Base-by-base conservation (phyloP, 2,329 filamentous ascomycete species). In the Graphilbum fragrans region DNA sequence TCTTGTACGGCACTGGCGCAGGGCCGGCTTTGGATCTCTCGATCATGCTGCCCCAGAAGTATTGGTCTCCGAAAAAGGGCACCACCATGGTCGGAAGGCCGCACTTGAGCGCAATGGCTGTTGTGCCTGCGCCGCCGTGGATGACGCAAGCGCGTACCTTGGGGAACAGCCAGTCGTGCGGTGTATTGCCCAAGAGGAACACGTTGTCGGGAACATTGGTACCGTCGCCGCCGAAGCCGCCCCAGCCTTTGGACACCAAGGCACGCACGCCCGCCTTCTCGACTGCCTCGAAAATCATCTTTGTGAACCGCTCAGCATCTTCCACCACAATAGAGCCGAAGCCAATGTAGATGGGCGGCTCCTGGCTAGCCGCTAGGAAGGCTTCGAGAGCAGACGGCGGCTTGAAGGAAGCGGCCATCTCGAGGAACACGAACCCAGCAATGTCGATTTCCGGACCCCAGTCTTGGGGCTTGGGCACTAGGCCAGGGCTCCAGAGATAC, bases 61-160 rank as follows among this genome's bases (percentile, higher is more conserved):
- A 72, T 56, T 87, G 82, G 53, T 87, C 82, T 3, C 82, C 82
- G 49, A 87, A 87, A 59, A 87, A 87, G 0, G 82, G 82, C 2
- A 87, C 78, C 21, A 86, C 72, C 73, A 86, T 81, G 5, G 79
- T 85, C 0, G 82, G 82, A 50, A 72, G 74, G 4, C 72, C 82
- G 47, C 72, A 80, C 55, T 82, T 83, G 25, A 87, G 64, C 1
- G 80, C 80, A 37, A 82, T 82, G 2, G 82, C 82, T 1, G 81
- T 84, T 0, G 82, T 87, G 2, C 82, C 82, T 1, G 83, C 83
- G 12, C 82, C 82, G n/a, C 82, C 82, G 47, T 86, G 82, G 46
- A 85, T 82, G 2, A 86, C 74, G 4, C 80, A 80, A 0, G 76
- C 79, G 35, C 63, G 64, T 4, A 85, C 74, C 23, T 66, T 65